Percentiles rank a stretch among this genome's conserved stretches.
Evolutionary conservation across 2,329 filamentous ascomycete species (phyloP).

Genomic region (Fonsecaea multimorphosa): DNA sequence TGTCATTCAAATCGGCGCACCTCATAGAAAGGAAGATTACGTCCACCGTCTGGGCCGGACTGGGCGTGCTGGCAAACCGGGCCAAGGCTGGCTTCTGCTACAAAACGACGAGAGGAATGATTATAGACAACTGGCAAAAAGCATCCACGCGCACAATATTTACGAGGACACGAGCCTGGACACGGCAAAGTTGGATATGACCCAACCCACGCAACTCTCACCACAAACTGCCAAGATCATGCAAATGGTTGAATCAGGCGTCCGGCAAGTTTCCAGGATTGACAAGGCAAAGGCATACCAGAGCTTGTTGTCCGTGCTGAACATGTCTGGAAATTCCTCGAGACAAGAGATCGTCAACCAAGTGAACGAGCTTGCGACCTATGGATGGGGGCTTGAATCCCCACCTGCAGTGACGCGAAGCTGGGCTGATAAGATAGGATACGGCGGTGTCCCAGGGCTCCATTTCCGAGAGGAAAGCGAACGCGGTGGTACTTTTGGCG

Average conservation of each 20-base stretch:
- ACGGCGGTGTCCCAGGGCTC: constrained; percentile 41
- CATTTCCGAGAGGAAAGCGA: constrained; percentile 28
- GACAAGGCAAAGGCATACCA: constrained; percentile 45
- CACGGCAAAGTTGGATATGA: constrained; percentile 47
- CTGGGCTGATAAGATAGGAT: constrained; percentile 43
- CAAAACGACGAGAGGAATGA: constrained; percentile 53
- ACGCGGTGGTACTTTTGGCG: not conserved
- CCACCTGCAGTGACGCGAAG: constrained; percentile 45
- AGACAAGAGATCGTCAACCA: constrained; percentile 51
- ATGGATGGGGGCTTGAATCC: constrained; percentile 55
- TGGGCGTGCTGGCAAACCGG: constrained; percentile 58
- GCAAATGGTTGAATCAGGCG: constrained; percentile 52
- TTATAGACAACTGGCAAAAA: constrained; percentile 59
- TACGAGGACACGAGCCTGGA: constrained; percentile 51
- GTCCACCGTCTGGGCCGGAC: constrained; percentile 52
- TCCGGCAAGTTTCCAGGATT: constrained; percentile 40
- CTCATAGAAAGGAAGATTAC: constrained; percentile 57
- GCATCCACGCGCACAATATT: constrained; percentile 60
- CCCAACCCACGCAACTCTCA: constrained; percentile 40
- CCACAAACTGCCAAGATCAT: constrained; percentile 39
- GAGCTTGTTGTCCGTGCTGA: constrained; percentile 41
- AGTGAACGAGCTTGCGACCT: constrained; percentile 53
- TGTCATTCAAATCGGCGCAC: constrained; percentile 58
- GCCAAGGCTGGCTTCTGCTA: constrained; percentile 67
- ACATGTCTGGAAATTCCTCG: constrained; percentile 32